Conservation (phyloP, 2,329 filamentous ascomycete genomes). For the Neospermospora avenae region DNA sequence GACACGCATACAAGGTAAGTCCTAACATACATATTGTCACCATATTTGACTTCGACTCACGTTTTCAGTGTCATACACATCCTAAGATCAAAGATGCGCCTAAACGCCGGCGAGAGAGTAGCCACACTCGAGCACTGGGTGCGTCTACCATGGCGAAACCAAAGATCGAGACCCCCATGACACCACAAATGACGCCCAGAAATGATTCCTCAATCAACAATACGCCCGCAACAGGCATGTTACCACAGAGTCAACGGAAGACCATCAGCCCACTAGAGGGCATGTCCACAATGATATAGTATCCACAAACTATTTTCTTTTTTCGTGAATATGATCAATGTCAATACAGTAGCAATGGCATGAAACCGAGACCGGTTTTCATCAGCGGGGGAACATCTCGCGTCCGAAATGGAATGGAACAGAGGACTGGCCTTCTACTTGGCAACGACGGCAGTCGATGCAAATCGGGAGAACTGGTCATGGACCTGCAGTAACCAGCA, state of each 20-base stretch:
- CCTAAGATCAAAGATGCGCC: slow-evolving; percentile 69
- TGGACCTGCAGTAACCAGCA: background rate
- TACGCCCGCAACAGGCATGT: slow-evolving; percentile 36
- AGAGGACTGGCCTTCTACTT: background rate
- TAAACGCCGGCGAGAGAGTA: slow-evolving; percentile 63
- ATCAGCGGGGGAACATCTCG: background rate
- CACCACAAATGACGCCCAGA: slow-evolving; percentile 44
- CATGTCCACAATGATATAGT: slow-evolving; percentile 47
- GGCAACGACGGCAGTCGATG: background rate
- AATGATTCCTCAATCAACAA: slow-evolving; percentile 31
- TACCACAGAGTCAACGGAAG: slow-evolving; percentile 25
- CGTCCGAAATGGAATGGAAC: background rate
- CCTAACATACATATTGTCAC: background rate
- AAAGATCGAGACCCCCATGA: slow-evolving; percentile 44
- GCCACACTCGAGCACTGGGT: slow-evolving; percentile 40
- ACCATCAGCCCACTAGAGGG: slow-evolving; percentile 39
- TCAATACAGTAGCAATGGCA: background rate
- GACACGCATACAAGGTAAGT: slow-evolving; percentile 80
- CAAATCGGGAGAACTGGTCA: background rate
- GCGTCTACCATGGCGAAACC: slow-evolving; percentile 45
- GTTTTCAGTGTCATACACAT: slow-evolving; percentile 60
- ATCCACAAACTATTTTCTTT: slow-evolving; percentile 23
- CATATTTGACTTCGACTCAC: background rate
- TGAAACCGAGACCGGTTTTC: background rate
- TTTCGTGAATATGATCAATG: slow-evolving; percentile 8